These are phyloP conservation scores for Pleomassaria siparia DNA, from an alignment of 2,329 filamentous ascomycete genomes.

Conservation along the genomic window DNA sequence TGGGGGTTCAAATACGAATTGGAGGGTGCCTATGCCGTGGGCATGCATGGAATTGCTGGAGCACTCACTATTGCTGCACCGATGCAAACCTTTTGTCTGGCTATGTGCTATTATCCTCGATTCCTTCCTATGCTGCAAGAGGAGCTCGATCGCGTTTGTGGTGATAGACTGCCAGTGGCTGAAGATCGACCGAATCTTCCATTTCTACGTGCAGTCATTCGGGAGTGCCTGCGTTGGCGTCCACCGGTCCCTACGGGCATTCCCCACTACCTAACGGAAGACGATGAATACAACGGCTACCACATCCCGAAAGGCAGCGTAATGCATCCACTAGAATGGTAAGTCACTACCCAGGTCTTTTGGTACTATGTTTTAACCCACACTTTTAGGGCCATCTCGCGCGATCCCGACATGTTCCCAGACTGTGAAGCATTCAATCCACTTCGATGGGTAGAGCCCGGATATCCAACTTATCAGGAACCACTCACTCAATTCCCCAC, in stretches of 20 bases:
- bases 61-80: slow-evolving; percentile 50
- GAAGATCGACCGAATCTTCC: slow-evolving; percentile 45
- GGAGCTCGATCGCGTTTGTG: slow-evolving; percentile 45
- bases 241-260: slow-evolving; percentile 50
- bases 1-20: slow-evolving; percentile 48
- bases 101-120: slow-evolving; percentile 49
- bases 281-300: slow-evolving; percentile 60
- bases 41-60: slow-evolving; percentile 52
- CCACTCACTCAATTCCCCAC: slow-evolving; percentile 55
- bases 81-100: slow-evolving; percentile 52
- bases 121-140: slow-evolving; percentile 45
- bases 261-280: slow-evolving; percentile 56
- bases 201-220: slow-evolving; percentile 42
- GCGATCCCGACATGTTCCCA: slow-evolving; percentile 55
- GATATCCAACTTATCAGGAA: slow-evolving; percentile 56
- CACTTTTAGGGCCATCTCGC: slow-evolving; percentile 51
- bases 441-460: slow-evolving; percentile 61
- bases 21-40: slow-evolving; percentile 50
- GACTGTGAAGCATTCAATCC: slow-evolving; percentile 70
- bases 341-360: slow-evolving; percentile 13
- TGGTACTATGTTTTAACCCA: background rate
- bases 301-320: slow-evolving; percentile 58
- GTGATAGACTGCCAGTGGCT: slow-evolving; percentile 38
- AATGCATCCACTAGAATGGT: slow-evolving; percentile 49
- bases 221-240: slow-evolving; percentile 48